These are phyloP conservation scores for Neurospora sp. DNA, from an alignment of 495 filamentous ascomycete species.

Conservation along the genomic window DNA sequence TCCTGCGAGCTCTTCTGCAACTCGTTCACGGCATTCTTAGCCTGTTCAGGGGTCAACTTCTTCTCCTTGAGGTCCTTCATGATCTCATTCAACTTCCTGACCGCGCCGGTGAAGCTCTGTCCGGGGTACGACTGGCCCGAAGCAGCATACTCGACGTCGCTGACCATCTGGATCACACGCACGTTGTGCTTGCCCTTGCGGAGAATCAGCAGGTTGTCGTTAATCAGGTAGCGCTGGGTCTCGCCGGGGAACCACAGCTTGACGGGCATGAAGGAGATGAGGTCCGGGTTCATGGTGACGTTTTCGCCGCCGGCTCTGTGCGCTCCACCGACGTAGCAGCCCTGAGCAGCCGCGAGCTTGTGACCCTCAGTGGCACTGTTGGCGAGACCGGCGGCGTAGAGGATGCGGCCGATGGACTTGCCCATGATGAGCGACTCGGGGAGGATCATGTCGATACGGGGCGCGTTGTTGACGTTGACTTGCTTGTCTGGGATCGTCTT, in stretches of 20 bases:
- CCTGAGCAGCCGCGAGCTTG: conserved; percentile 47
- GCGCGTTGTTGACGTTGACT: conserved; percentile 40
- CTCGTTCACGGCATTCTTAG: conserved; percentile 8
- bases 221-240: conserved; percentile 52
- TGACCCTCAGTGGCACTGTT: conserved; percentile 55
- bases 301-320: conserved; percentile 9
- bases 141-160: conserved; percentile 53
- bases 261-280: conserved; percentile 52
- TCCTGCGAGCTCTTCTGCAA: conserved; percentile 23
- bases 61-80: conserved; percentile 13
- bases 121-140: conserved; percentile 37
- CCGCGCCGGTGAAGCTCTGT: conserved; percentile 26
- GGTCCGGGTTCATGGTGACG: conserved; percentile 42
- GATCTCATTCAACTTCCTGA: conserved; percentile 21
- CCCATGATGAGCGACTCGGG: conserved; percentile 53
- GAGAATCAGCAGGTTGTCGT: conserved; percentile 54
- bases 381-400: conserved; percentile 60
- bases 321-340: conserved; percentile 55
- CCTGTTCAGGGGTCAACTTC: conserved; percentile 1
- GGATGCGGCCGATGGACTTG: conserved; percentile 51
- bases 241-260: conserved; percentile 47
- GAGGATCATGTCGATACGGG: conserved; percentile 47
- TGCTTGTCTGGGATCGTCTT: conserved; percentile 15
- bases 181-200: conserved; percentile 75
- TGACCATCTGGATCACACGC: conserved; percentile 59